A percentile compares a stretch with the other conserved stretches of the same genome.
These are phyloP conservation scores for Tephrocybe rancida DNA, from an alignment of 768 basidiomycete genomes.

Conservation along the genomic window DNA sequence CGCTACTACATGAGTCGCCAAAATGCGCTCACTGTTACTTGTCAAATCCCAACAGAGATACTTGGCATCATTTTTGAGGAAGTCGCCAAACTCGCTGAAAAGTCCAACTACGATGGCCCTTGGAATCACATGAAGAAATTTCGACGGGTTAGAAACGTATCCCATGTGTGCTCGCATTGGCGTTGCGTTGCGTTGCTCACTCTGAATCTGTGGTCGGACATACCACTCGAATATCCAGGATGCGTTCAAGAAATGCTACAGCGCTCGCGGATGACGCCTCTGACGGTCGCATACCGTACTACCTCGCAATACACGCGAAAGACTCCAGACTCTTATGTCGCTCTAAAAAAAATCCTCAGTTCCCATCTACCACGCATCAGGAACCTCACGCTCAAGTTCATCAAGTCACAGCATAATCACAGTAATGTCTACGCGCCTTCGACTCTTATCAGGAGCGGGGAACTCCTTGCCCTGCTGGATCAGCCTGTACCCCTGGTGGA, in stretches of 20 bases:
- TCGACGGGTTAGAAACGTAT: background rate
- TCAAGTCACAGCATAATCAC: background rate
- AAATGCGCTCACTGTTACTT: background rate
- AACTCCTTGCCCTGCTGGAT: too few relatives aligned
- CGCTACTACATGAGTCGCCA: background rate
- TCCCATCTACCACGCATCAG: background rate
- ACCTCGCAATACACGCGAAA: background rate
- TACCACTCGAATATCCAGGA: background rate
- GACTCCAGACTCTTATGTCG: too few relatives aligned
- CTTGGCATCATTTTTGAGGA: background rate
- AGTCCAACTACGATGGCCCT: background rate
- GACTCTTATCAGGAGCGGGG: too few relatives aligned
- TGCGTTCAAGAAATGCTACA: background rate
- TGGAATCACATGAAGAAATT: background rate
- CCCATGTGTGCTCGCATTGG: constrained; percentile 7
- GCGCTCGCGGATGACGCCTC: background rate
- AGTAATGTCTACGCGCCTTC: too few relatives aligned
- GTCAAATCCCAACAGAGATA: background rate
- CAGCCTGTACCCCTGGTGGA: too few relatives aligned
- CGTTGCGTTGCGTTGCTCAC: background rate
- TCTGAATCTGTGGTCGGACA: background rate
- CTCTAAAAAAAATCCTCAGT: background rate
- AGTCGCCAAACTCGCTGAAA: background rate
- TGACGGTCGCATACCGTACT: background rate
- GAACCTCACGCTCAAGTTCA: background rate